Base-by-base conservation (phyloP, 768 basidiomycete species). In the Auricularia sp. region DNA sequence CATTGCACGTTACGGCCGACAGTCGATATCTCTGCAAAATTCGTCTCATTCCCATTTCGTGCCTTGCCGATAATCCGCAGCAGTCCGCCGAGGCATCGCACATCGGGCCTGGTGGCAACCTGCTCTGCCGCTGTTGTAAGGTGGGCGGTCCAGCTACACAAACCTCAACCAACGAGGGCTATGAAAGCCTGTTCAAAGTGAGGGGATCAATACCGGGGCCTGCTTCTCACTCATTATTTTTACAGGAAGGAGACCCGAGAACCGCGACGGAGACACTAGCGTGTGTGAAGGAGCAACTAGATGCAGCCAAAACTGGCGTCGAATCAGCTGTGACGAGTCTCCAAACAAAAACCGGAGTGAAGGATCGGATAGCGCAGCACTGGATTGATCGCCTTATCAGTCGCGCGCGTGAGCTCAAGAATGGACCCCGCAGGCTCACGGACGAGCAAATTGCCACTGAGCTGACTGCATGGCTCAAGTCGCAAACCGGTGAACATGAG, bases 341-440 rank as follows among this genome's bases (percentile, higher is more conserved):
- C 36, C 68, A 73, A 29, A 69, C 69, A 8, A 45, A 66, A 3
- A 71, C 72, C 0, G 75, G 75, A 5, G 68, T 75, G 21, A 75
- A 75, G 65, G 75, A 76, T 61, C 72, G 61, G 18, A 74, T 74
- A 56, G 75, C 77, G 0, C 75, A 79, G 65, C 62, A 71, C 51
- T 80, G 76, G 76, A 79, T 80, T 21, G n/a, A 51, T 51, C 47
- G 18, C 3, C 47, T 51, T 16, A 51, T 51, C 14, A 4, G 3
- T 4, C 6, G 14, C 6, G 47, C 47, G 14, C 47, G 47, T 3
- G 6, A 16, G n/a, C 47, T 51, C 3, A 5, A 16, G 18, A 6
- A 5, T 51, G 47, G 47, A 7, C 47, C 47, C n/a, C 4, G 14
- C n/a, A 51, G n/a, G n/a, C 47, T 51, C 47, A 16, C 47, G 3